phyloP scores from a whole-genome alignment of 2,329 filamentous ascomycete species.

The Rhinocladiella mackenziei region DNA sequence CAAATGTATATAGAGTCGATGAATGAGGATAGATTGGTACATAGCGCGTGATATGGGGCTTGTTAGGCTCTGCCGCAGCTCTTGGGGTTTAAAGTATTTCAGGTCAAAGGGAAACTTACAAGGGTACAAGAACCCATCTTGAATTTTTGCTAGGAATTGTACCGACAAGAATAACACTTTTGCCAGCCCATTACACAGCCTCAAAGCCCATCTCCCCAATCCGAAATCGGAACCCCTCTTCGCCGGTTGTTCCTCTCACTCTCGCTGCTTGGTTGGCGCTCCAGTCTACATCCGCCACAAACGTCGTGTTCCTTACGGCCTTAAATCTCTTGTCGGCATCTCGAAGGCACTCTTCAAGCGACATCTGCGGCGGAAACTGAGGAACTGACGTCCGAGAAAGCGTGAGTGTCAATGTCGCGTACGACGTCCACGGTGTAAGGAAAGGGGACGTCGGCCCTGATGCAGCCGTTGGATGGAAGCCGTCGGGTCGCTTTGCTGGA shows the following conservation, averaged over 20 bases:
- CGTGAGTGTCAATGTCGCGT: constrained; percentile 38
- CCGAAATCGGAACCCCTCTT: constrained; percentile 13
- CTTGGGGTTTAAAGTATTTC: too few relatives aligned
- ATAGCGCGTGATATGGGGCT: too few relatives aligned
- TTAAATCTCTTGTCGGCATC: constrained; percentile 38
- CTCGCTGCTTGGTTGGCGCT: too few relatives aligned
- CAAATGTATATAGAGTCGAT: constrained; percentile 1
- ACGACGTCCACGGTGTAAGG: constrained; percentile 39
- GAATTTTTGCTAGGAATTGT: too few relatives aligned
- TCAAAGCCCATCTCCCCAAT: constrained; percentile 12
- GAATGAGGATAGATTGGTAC: too few relatives aligned
- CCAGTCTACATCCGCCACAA: constrained; percentile 12
- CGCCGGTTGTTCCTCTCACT: too few relatives aligned
- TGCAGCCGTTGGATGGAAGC: too few relatives aligned
- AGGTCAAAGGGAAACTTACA: too few relatives aligned
- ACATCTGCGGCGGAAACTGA: constrained; percentile 36
- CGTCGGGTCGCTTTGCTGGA: constrained; percentile 13
- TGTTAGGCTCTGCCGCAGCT: too few relatives aligned
- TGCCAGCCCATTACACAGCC: constrained; percentile 16
- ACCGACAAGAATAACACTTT: too few relatives aligned
- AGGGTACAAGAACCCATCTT: too few relatives aligned
- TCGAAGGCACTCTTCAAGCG: constrained; percentile 33
- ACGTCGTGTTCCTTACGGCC: constrained; percentile 29
- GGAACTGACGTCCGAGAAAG: constrained; percentile 36
- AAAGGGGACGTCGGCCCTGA: constrained; percentile 26